A percentile compares a stretch with the other conserved stretches of the same genome.
Evolutionary conservation across 305 asterid species (phyloP).

Genomic region (Plantago lanceolata): DNA sequence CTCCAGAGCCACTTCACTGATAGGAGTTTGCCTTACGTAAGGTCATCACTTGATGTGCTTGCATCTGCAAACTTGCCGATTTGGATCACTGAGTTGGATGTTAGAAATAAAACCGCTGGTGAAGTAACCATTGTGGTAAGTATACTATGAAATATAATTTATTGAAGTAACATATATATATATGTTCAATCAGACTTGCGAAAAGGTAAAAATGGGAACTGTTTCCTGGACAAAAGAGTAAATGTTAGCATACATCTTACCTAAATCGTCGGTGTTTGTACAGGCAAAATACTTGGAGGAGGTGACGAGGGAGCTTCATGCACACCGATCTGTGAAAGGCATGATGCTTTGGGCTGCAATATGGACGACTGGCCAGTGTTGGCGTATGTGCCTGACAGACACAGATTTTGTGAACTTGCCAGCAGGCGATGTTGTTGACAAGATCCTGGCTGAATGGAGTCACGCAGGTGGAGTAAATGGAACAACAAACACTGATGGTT

Average conservation of each 20-base stretch:
- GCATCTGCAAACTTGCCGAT: conserved; percentile 33
- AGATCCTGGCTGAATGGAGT: conserved; percentile 28
- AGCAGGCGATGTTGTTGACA: conserved; percentile 40
- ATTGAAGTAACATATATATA: no score
- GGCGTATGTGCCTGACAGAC: conserved; percentile 40
- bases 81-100: conserved; percentile 51
- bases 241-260: conserved; percentile 11
- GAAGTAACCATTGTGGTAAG: background rate
- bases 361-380: conserved; percentile 7
- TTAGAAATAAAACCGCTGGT: background rate
- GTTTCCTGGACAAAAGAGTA: no score
- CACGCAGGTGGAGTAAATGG: conserved; percentile 22
- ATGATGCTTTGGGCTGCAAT: conserved; percentile 43
- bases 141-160: no score
- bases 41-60: conserved; percentile 38
- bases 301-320: conserved; percentile 34
- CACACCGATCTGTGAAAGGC: conserved; percentile 39
- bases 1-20: conserved; percentile 31
- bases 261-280: background rate
- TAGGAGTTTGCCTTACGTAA: conserved; percentile 33
- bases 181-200: no score
- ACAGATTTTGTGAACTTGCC: conserved; percentile 34
- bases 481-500: conserved; percentile 25
- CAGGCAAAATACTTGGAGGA: conserved; percentile 33
- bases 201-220: no score